Percentiles rank a stretch among this genome's conserved stretches.
phyloP scores from a whole-genome alignment of 2,329 filamentous ascomycete species.

The Canariomyces notabilis region DNA sequence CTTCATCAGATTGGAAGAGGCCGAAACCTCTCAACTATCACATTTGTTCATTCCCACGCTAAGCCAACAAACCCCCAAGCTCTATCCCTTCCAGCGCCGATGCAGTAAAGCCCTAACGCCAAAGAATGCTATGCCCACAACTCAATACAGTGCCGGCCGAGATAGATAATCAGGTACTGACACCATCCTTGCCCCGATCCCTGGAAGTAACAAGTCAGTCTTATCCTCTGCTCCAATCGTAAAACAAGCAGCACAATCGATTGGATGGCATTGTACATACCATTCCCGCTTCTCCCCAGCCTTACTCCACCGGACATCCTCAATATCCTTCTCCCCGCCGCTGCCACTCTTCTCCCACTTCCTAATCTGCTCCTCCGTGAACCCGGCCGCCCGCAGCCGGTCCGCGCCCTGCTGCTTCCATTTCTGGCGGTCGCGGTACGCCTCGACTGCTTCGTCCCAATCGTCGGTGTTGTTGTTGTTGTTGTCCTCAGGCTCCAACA shows the following conservation, averaged over 20 bases:
- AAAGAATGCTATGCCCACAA: no score
- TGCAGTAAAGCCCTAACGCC: not conserved
- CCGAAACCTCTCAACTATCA: not conserved
- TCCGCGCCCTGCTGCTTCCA: slow-evolving; percentile 73
- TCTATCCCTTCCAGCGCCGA: not conserved
- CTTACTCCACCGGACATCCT: slow-evolving; percentile 68
- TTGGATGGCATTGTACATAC: slow-evolving; percentile 24
- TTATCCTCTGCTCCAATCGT: not conserved
- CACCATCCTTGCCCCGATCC: not conserved
- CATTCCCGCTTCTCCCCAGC: slow-evolving; percentile 59
- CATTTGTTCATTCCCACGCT: not conserved
- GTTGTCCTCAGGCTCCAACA: slow-evolving; percentile 48
- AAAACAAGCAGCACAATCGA: not conserved
- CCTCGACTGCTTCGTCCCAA: slow-evolving; percentile 78
- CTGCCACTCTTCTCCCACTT: slow-evolving; percentile 68
- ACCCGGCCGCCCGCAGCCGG: slow-evolving; percentile 70
- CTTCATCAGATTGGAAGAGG: no score
- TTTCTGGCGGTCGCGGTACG: slow-evolving; percentile 70
- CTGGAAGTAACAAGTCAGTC: not conserved
- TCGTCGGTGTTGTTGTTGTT: slow-evolving; percentile 57
- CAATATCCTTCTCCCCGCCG: slow-evolving; percentile 54
- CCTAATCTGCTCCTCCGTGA: slow-evolving; percentile 67
- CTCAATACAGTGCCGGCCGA: no score
- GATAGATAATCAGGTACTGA: not conserved
- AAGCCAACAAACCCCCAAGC: not conserved